These are phyloP conservation scores for Russula griseocarnosa DNA, from an alignment of 768 basidiomycete species.

Conservation along the genomic window DNA sequence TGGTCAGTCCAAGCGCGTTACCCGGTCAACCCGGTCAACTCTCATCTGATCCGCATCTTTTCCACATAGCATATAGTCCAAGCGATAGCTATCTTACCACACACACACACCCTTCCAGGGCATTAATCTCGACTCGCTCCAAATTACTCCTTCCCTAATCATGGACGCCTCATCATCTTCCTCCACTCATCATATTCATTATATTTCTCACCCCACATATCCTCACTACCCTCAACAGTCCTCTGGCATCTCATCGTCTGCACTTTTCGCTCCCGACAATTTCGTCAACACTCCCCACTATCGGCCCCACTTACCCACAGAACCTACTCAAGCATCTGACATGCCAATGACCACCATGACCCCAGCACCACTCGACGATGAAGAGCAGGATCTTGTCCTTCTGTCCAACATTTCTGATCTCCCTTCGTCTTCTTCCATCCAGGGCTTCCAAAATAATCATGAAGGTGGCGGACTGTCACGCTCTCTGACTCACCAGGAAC, in stretches of 20 bases:
- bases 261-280: slow-evolving; percentile 16
- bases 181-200: slow-evolving; percentile 19
- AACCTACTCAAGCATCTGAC: slow-evolving; percentile 18
- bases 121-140: slow-evolving; percentile 18
- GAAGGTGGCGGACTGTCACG: slow-evolving; percentile 41
- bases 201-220: slow-evolving; percentile 24
- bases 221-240: slow-evolving; percentile 21
- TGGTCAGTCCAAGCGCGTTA: slow-evolving; percentile 1
- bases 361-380: slow-evolving; percentile 25
- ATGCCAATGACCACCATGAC: slow-evolving; percentile 19
- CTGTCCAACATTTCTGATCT: slow-evolving; percentile 22
- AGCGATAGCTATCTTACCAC: slow-evolving; percentile 19
- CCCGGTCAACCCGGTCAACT: background rate
- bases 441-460: slow-evolving; percentile 22
- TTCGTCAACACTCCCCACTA: slow-evolving; percentile 13
- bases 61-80: slow-evolving; percentile 20
- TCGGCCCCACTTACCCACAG: slow-evolving; percentile 13
- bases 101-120: slow-evolving; percentile 13
- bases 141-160: slow-evolving; percentile 18
- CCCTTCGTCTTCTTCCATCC: slow-evolving; percentile 21
- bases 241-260: slow-evolving; percentile 16
- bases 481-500: slow-evolving; percentile 60
- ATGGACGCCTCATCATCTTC: slow-evolving; percentile 19
- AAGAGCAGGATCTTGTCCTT: slow-evolving; percentile 27
- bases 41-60: slow-evolving; percentile 9